A percentile compares a stretch with the other conserved stretches of the same genome.
Evolutionary conservation across 108 stramenopile genomes (phyloP).

Genomic region (Chaetoceros muelleri): DNA sequence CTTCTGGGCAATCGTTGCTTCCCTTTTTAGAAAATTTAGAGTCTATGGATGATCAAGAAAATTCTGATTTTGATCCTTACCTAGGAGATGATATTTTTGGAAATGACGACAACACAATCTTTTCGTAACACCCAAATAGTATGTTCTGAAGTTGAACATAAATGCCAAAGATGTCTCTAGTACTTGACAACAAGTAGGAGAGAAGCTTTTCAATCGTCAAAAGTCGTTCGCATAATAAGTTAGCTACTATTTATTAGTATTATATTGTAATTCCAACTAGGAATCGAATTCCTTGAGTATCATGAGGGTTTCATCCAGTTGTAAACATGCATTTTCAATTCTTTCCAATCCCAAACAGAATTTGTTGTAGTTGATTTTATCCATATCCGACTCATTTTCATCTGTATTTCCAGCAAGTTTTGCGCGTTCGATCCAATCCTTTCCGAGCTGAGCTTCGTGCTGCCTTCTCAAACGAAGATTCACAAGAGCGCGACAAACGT

Average conservation of each 20-base stretch:
- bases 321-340: constrained; percentile 47
- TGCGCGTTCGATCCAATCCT: constrained; percentile 75
- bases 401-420: constrained; percentile 46
- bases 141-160: no score
- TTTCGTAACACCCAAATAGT: background rate
- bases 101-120: background rate
- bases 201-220: no score
- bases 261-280: no score
- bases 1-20: background rate
- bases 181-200: no score
- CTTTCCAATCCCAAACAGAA: constrained; percentile 74
- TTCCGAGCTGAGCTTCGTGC: constrained; percentile 71
- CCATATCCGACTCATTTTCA: constrained; percentile 64
- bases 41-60: background rate
- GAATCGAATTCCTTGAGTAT: constrained; percentile 46
- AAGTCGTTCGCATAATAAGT: no score
- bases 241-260: constrained; percentile 9
- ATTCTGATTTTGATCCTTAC: background rate
- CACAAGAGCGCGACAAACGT: constrained; percentile 41
- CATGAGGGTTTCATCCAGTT: constrained; percentile 76
- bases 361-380: constrained; percentile 45
- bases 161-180: no score
- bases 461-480: constrained; percentile 61
- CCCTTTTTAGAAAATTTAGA: background rate
- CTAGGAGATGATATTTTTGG: background rate